These are phyloP conservation scores for Pleurozium schreberi DNA, from an alignment of 225 moss, liverwort and hornwort genomes.

Conservation along the genomic window DNA sequence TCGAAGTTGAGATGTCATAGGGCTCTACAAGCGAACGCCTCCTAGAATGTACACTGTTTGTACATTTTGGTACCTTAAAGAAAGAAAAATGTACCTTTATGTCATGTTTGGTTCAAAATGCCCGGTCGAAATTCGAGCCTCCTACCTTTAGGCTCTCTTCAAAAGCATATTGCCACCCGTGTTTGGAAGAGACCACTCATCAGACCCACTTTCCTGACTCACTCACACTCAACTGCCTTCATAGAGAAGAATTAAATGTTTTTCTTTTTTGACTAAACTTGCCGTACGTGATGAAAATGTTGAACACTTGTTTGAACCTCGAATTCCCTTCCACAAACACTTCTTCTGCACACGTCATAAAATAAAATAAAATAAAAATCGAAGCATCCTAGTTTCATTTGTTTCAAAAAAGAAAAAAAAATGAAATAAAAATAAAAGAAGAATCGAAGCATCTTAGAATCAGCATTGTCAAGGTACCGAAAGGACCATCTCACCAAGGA, in stretches of 20 bases:
- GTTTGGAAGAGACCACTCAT: too few species aligned
- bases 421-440: too few species aligned
- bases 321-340: neutral
- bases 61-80: too few species aligned
- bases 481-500: neutral
- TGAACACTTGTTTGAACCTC: neutral
- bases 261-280: neutral
- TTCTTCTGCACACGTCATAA: neutral
- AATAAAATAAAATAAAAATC: too few species aligned
- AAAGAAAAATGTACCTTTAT: too few species aligned
- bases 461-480: neutral
- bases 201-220: too few species aligned
- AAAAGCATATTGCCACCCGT: neutral
- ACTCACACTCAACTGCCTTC: neutral
- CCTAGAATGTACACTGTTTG: too few species aligned
- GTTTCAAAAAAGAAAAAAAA: too few species aligned
- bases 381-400: neutral
- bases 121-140: too few species aligned
- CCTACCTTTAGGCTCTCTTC: neutral
- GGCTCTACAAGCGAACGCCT: too few species aligned
- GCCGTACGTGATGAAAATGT: neutral
- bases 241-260: neutral
- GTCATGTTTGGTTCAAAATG: too few species aligned
- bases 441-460: neutral
- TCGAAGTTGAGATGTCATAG: too few species aligned